Evolutionary conservation across 208 protist species (phyloP).

Genomic region (Strigomonas galati): DNA sequence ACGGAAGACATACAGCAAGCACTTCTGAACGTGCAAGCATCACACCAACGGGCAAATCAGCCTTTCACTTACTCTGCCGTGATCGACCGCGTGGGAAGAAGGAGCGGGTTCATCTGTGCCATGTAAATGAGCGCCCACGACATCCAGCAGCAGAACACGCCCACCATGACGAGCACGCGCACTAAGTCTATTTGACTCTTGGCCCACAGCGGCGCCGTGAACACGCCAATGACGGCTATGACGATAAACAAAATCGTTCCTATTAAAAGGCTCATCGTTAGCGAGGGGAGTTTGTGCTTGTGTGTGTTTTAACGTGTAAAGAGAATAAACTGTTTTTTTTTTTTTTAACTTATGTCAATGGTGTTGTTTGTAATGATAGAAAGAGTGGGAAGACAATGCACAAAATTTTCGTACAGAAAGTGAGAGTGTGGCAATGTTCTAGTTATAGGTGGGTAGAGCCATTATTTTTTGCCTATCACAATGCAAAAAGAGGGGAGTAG

Average conservation of each 20-base stretch:
- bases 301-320: conserved; percentile 6
- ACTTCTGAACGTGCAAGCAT: no score
- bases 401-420: not conserved
- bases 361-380: no score
- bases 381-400: conserved; percentile 6
- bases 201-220: conserved; percentile 72
- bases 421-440: not conserved
- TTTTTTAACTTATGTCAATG: not conserved
- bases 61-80: conserved; percentile 42
- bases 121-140: conserved; percentile 93
- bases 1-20: no score
- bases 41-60: not conserved
- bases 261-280: conserved; percentile 61
- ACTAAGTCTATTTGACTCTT: conserved; percentile 82
- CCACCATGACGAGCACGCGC: conserved; percentile 59
- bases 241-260: conserved; percentile 73
- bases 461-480: not conserved
- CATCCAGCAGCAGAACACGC: conserved; percentile 90
- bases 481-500: conserved; percentile 7
- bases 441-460: not conserved
- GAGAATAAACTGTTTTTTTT: conserved; percentile 8
- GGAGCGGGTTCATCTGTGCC: conserved; percentile 89
- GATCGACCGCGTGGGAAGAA: conserved; percentile 85
- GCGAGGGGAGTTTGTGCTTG: not conserved
- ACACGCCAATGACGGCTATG: conserved; percentile 43